These are phyloP conservation scores for Lichtheimia ornata DNA, from an alignment of 371 early-diverging fungal species.

Conservation along the genomic window DNA sequence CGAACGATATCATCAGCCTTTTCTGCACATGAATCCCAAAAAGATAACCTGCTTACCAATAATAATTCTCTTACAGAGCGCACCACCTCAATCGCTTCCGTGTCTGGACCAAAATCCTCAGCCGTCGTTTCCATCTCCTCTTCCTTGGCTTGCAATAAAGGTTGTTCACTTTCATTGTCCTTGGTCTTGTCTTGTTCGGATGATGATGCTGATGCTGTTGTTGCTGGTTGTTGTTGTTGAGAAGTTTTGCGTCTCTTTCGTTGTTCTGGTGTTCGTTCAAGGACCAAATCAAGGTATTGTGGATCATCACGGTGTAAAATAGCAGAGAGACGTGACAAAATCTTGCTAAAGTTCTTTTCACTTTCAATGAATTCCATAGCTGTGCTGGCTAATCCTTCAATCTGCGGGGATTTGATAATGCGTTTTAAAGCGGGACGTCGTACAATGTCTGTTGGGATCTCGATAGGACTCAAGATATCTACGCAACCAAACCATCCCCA, in stretches of 20 bases:
- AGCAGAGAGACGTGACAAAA: slow-evolving; percentile 46
- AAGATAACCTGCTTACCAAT: slow-evolving; percentile 25
- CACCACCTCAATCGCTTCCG: slow-evolving; percentile 38
- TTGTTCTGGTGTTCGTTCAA: slow-evolving; percentile 42
- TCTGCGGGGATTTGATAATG: slow-evolving; percentile 45
- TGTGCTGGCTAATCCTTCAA: slow-evolving; percentile 40
- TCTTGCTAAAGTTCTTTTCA: slow-evolving; percentile 53
- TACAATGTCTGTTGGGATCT: slow-evolving; percentile 53
- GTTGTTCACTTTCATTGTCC: slow-evolving; percentile 7
- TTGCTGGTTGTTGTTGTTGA: slow-evolving; percentile 5
- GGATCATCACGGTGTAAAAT: slow-evolving; percentile 56
- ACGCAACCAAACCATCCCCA: background rate
- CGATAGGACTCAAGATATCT: slow-evolving; percentile 56
- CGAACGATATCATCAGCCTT: background rate
- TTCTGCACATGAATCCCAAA: background rate
- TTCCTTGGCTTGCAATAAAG: slow-evolving; percentile 10
- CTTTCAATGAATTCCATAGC: slow-evolving; percentile 58
- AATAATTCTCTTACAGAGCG: slow-evolving; percentile 42
- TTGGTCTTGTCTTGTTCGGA: slow-evolving; percentile 1
- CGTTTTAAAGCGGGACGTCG: slow-evolving; percentile 46
- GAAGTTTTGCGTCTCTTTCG: slow-evolving; percentile 9
- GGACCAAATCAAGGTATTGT: slow-evolving; percentile 42
- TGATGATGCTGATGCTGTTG: slow-evolving; percentile 1
- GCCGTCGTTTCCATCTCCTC: slow-evolving; percentile 4
- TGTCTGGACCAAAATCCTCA: slow-evolving; percentile 19